Evolutionary conservation across 2,329 filamentous ascomycete species (phyloP).

Genomic region (Aspergillus fumigatiaffinis): DNA sequence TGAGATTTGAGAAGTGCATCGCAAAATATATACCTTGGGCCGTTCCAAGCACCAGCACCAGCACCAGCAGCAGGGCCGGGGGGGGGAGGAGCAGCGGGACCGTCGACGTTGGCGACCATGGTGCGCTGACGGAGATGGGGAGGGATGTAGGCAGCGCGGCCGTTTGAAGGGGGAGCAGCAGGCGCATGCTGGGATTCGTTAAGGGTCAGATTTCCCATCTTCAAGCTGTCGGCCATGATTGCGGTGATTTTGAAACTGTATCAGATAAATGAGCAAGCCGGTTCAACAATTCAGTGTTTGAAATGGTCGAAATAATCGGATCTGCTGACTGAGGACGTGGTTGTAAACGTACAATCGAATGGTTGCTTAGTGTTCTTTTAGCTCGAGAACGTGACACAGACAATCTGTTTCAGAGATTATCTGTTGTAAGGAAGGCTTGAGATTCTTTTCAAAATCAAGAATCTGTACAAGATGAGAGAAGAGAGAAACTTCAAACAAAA

Average conservation of each 20-base stretch:
- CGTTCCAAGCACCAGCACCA: slow-evolving; percentile 29
- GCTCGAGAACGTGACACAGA: background rate
- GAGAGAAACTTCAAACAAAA: slow-evolving; percentile 22
- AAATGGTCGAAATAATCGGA: slow-evolving; percentile 8
- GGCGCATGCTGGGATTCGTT: slow-evolving; percentile 61
- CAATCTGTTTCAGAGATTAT: background rate
- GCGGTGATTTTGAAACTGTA: slow-evolving; percentile 15
- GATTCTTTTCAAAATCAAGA: slow-evolving; percentile 14
- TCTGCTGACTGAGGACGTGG: background rate
- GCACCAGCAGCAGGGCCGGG: slow-evolving; percentile 24
- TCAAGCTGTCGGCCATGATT: slow-evolving; percentile 40
- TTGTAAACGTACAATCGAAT: background rate
- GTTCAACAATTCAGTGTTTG: slow-evolving; percentile 7
- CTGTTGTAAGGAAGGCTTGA: slow-evolving; percentile 4
- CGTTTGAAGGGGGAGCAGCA: slow-evolving; percentile 42
- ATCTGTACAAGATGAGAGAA: slow-evolving; percentile 15
- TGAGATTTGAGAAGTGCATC: background rate
- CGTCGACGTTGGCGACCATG: slow-evolving; percentile 38
- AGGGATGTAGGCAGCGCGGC: slow-evolving; percentile 63
- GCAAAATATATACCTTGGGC: slow-evolving; percentile 31
- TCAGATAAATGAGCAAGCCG: slow-evolving; percentile 9
- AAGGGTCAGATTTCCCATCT: slow-evolving; percentile 44
- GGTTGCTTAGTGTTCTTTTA: background rate
- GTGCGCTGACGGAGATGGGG: slow-evolving; percentile 55
- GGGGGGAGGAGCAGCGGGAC: slow-evolving; percentile 29